Evolutionary conservation across 1,284 basidiomycete genomes (phyloP).

Genomic region (Leccinum brunneo-olivaceum): DNA sequence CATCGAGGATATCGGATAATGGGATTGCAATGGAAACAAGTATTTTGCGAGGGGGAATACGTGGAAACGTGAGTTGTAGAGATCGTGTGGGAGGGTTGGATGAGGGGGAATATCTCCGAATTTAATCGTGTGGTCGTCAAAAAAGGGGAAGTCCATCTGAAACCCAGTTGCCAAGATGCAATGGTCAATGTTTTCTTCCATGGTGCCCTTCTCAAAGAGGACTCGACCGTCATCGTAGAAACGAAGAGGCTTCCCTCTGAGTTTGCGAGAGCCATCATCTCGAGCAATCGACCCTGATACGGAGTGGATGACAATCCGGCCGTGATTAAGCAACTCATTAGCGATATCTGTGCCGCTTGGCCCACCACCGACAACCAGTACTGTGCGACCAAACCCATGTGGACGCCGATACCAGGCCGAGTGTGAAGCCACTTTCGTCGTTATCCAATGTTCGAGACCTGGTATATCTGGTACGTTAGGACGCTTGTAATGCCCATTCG

Average conservation of each 20-base stretch:
- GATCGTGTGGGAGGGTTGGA: slow-evolving; percentile 42
- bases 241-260: slow-evolving; percentile 37
- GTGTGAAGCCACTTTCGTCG: slow-evolving; percentile 45
- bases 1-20: slow-evolving; percentile 45
- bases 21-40: slow-evolving; percentile 43
- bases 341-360: slow-evolving; percentile 65
- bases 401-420: slow-evolving; percentile 63
- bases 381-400: slow-evolving; percentile 36
- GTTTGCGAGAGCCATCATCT: slow-evolving; percentile 36
- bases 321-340: slow-evolving; percentile 44
- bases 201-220: slow-evolving; percentile 52
- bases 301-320: slow-evolving; percentile 51
- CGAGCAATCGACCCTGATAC: slow-evolving; percentile 31
- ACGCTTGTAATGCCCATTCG: slow-evolving; percentile 65
- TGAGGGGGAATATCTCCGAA: slow-evolving; percentile 32
- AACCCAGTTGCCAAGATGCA: slow-evolving; percentile 74
- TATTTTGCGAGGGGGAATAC: slow-evolving; percentile 58
- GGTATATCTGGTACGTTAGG: slow-evolving; percentile 56
- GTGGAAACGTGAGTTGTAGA: slow-evolving; percentile 58
- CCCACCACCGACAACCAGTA: slow-evolving; percentile 67
- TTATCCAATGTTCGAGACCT: slow-evolving; percentile 55
- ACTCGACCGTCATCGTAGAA: slow-evolving; percentile 44
- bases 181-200: slow-evolving; percentile 49
- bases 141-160: slow-evolving; percentile 55
- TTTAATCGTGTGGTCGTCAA: slow-evolving; percentile 34